Base-by-base conservation (phyloP, 2,329 filamentous ascomycete genomes). In the Phialophora chinensis region DNA sequence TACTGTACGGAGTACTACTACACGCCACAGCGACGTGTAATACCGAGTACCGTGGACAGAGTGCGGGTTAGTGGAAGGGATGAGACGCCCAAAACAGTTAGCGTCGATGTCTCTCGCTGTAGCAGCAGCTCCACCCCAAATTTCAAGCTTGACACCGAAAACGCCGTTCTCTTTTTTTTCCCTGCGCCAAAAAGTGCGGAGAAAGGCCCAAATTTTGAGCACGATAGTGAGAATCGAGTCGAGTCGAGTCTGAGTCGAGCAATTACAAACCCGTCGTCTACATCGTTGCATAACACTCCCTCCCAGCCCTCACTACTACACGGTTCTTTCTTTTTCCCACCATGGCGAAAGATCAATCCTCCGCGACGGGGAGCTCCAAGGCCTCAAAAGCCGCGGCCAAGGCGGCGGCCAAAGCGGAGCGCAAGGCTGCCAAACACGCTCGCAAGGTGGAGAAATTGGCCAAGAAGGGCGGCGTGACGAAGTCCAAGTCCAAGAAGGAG, bases 341-440 rank as follows among this genome's bases (percentile, higher is more conserved):
- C 53, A 74, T 74, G 72, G 71, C 71, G 14, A 74, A 74, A 66
- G 72, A 73, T 52, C 20, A 52, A 52, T 52, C 49, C 20, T 52
- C 49, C 20, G 49, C 49, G 20, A 12, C 49, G 3, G 8, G 8
- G 3, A 25, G 25, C 20, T 27, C 49, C 20, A 73, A 73, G 61
- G 52, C 27, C 12, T 69, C 72, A 3, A 68, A 69, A 31, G 57
- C 58, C 23, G 31, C 42, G 7, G 42, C 57, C 38, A 60, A 60
- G 31, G 63, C 66, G n/a, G 42, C 68, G 44, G 67, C 70, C 55
- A 73, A 73, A 62, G 72, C 72, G 23, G 70, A 72, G 62, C 70
- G 70, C 69, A 83, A 82, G 74, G 75, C 75, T 47, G 80, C 81
- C 73, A 82, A 82, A 74, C 77, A 81, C 44, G 64, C 68, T 20